A percentile compares a stretch with the other conserved stretches of the same genome.
Evolutionary conservation across 2,329 filamentous ascomycete species (phyloP).

Genomic region (Aureobasidium uvarum): DNA sequence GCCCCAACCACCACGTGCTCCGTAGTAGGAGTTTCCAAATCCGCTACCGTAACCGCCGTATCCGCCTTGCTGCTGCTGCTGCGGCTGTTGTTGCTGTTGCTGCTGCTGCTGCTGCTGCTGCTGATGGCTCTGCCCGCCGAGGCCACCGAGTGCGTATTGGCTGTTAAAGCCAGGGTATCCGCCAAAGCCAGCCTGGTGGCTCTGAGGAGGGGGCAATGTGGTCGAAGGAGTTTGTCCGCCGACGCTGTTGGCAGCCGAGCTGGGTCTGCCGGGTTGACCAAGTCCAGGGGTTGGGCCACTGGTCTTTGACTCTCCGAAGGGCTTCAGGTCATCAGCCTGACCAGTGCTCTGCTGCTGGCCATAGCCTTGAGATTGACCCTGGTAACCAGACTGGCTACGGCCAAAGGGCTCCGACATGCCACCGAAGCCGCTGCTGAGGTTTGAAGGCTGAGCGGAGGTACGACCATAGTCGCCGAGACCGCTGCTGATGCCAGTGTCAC

Average conservation of each 20-base stretch:
- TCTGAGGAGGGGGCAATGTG: conserved; percentile 55
- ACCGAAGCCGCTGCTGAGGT: conserved; percentile 53
- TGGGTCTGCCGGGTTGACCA: conserved; percentile 61
- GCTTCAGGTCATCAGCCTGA: conserved; percentile 47
- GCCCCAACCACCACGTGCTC: conserved; percentile 38
- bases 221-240: conserved; percentile 45
- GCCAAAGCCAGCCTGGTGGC: conserved; percentile 57
- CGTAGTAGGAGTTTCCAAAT: conserved; percentile 39
- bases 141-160: conserved; percentile 53
- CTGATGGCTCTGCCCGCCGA: conserved; percentile 49
- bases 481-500: conserved; percentile 47
- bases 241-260: conserved; percentile 60
- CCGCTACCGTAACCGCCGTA: conserved; percentile 42
- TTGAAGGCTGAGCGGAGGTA: conserved; percentile 52
- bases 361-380: conserved; percentile 50
- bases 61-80: conserved; percentile 46
- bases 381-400: conserved; percentile 58
- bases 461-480: conserved; percentile 61
- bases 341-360: conserved; percentile 50
- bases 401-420: conserved; percentile 59
- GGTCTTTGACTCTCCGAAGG: conserved; percentile 56
- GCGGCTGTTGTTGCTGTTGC: conserved; percentile 44
- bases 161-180: conserved; percentile 54
- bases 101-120: conserved; percentile 45
- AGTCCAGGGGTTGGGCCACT: conserved; percentile 59